Base-by-base conservation (phyloP, 208 protist species). In the Trypanosoma lewisi region DNA sequence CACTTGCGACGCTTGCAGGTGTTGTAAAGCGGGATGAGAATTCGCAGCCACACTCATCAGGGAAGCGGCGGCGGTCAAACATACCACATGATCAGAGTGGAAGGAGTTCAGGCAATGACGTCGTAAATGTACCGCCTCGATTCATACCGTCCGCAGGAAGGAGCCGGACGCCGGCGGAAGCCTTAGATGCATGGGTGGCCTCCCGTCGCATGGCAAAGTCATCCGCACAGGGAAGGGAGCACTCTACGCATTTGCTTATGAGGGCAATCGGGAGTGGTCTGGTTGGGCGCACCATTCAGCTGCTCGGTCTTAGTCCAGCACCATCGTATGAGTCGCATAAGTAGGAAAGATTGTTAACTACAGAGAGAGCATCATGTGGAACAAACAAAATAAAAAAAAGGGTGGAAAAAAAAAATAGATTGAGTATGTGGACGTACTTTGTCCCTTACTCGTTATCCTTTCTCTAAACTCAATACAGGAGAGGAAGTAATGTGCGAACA, bases 1-100 rank as follows among this genome's bases (percentile, higher is more conserved):
- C 80, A 64, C 73, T 93, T 21, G 77, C 76, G 2, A 53, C 66
- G 2, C 44, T 36, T n/a, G 59, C 37, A 34, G 60, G 69, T 49
- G 53, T 23, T 41, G 58, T 75, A 0, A 75, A 66, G 49, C 23
- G 27, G 2, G 60, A 55, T 11, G 59, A 62, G 1, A 9, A 21
- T n/a, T 25, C 49, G 1, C 33, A 58, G 12, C 2, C 23, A 12
- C 7, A 19, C 23, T 16, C 37, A 11, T 4, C 48, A n/a, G 27
- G 17, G 31, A 19, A 41, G 23, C 27, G 16, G 12, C 21, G 28
- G 8, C 14, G 41, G 31, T n/a, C 1, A 1, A 51, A 44, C n/a
- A n/a, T n/a, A 33, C 17, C 23, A 2, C 8, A 27, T 4, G 36
- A 36, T 34, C 0, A 2, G 8, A 4, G 11, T 56, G 0, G 51